Percentiles rank a stretch among this genome's conserved stretches.
Conservation (phyloP, 2,329 filamentous ascomycete species). For the Xylogone sp. region DNA sequence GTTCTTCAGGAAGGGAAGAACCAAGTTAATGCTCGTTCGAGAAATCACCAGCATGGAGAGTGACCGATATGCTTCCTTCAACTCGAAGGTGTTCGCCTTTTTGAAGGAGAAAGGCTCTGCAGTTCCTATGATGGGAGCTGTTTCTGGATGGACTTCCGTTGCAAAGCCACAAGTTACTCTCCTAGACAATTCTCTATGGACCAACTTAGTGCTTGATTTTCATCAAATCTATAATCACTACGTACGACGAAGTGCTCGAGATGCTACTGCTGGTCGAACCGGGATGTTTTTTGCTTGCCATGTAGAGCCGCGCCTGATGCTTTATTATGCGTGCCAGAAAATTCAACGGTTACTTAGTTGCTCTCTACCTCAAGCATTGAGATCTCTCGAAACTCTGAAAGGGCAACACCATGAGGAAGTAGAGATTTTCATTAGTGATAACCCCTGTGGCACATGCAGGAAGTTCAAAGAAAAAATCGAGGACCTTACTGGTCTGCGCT, state of each 20-base stretch:
- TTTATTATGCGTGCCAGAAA: constrained; percentile 6
- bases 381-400: neutral
- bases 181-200: neutral
- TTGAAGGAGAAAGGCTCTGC: neutral
- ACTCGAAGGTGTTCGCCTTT: neutral
- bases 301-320: constrained; percentile 5
- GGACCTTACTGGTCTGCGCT: constrained; percentile 3
- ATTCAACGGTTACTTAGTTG: constrained; percentile 1
- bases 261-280: neutral
- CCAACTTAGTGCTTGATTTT: neutral
- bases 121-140: neutral
- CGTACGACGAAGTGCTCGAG: neutral
- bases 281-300: constrained; percentile 3
- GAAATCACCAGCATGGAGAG: neutral
- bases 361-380: neutral
- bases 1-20: neutral
- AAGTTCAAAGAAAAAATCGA: constrained; percentile 7
- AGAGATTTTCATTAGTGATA: constrained; percentile 5
- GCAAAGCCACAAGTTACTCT: neutral
- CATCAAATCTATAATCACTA: neutral
- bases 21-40: neutral
- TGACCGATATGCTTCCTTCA: neutral
- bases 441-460: constrained; percentile 1
- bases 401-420: neutral
- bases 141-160: neutral